phyloP scores from a whole-genome alignment of 352 stramenopile species.

The Pythium rishiriense region DNA sequence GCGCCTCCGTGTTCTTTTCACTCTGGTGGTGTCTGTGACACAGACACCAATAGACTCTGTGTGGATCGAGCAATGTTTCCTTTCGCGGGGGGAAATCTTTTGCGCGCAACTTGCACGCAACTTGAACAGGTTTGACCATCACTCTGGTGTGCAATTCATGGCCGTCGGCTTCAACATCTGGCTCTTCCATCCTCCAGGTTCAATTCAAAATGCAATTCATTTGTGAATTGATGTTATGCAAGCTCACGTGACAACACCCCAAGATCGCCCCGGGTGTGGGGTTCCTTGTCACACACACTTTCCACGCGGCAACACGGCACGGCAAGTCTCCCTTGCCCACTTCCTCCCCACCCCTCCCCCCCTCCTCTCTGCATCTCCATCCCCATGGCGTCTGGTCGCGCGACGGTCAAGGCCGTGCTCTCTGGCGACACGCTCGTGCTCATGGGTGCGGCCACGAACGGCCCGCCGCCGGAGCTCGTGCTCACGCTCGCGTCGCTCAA shows the following conservation, averaged over 20 bases:
- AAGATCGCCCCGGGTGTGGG: conserved; percentile 18
- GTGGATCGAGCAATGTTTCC: background rate
- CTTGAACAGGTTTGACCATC: conserved; percentile 15
- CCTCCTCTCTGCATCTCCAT: conserved; percentile 12
- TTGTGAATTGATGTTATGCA: conserved; percentile 20
- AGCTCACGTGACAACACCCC: background rate
- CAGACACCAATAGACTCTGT: background rate
- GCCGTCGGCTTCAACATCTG: conserved; percentile 21
- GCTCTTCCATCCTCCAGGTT: conserved; percentile 5
- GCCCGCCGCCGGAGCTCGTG: conserved; percentile 93
- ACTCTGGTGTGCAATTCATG: conserved; percentile 3
- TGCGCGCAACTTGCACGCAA: conserved; percentile 22
- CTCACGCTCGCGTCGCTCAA: conserved; percentile 96
- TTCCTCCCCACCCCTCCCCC: conserved; percentile 5
- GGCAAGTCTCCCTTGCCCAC: background rate
- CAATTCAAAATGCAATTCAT: conserved; percentile 22
- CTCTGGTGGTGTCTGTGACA: too few species aligned
- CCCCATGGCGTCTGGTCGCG: conserved; percentile 80
- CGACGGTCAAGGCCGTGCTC: conserved; percentile 97
- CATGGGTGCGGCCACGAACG: conserved; percentile 84
- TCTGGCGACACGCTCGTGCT: conserved; percentile 98
- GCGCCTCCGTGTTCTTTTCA: background rate
- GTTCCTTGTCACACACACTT: conserved; percentile 22
- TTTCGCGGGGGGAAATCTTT: conserved; percentile 15
- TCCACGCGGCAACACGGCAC: conserved; percentile 19